phyloP scores from a whole-genome alignment of 78 protist genomes.

The Protostelium mycophagum region DNA sequence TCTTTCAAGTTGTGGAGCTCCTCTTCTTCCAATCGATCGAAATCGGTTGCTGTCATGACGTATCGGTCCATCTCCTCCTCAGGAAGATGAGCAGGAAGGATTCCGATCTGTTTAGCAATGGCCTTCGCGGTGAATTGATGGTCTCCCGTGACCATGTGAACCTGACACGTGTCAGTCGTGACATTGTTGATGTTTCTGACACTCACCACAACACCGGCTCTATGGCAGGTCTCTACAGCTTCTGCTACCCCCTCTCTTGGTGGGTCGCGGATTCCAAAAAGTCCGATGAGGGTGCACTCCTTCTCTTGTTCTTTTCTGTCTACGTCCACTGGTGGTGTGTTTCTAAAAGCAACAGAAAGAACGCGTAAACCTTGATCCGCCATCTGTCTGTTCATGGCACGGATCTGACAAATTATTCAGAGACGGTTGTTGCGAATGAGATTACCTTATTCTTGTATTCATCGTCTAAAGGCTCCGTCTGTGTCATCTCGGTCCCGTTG shows the following conservation, averaged over 20 bases:
- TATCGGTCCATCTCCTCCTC: conserved; percentile 18
- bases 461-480: not conserved
- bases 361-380: not conserved
- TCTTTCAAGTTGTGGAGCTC: not conserved
- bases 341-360: not conserved
- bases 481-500: not conserved
- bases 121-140: conserved; percentile 31
- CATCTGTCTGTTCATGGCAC: not conserved
- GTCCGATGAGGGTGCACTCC: conserved; percentile 63
- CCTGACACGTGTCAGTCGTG: conserved; percentile 38
- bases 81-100: not conserved
- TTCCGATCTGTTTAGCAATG: conserved; percentile 69
- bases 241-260: conserved; percentile 81
- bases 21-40: not conserved
- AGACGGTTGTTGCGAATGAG: not conserved
- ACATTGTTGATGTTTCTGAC: no score
- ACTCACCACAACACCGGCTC: conserved; percentile 74
- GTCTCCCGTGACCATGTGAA: conserved; percentile 16
- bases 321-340: conserved; percentile 13
- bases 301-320: not conserved
- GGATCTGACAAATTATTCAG: not conserved
- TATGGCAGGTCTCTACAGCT: conserved; percentile 48
- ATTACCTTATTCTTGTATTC: not conserved
- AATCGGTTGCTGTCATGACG: conserved; percentile 1
- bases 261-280: conserved; percentile 94